These are phyloP conservation scores for Beauveria scarabaeidicola DNA, from an alignment of 2,329 filamentous ascomycete species.

Conservation along the genomic window DNA sequence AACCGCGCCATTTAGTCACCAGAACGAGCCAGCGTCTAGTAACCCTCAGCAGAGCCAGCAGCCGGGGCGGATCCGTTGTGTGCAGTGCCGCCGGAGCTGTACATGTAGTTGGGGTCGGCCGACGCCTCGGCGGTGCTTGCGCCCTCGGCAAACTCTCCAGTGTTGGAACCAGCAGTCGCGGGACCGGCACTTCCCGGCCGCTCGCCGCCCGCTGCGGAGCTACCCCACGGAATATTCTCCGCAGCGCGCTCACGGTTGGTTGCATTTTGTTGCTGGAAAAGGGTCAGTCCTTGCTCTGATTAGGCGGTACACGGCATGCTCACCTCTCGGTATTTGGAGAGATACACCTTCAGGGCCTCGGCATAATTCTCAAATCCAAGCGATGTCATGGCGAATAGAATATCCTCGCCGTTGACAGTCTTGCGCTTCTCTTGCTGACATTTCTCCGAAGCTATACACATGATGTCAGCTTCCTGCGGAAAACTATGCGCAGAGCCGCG, in stretches of 20 bases:
- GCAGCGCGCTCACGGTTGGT: conserved; percentile 31
- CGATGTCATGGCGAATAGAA: conserved; percentile 97
- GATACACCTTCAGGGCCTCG: conserved; percentile 94
- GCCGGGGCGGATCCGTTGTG: conserved; percentile 44
- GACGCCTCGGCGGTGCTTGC: conserved; percentile 17
- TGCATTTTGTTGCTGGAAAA: conserved; percentile 32
- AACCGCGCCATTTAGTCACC: not conserved
- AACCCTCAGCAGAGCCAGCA: conserved; percentile 38
- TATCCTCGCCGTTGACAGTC: conserved; percentile 98
- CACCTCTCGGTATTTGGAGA: conserved; percentile 96
- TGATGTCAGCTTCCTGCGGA: conserved; percentile 8
- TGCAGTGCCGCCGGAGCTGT: conserved; percentile 43
- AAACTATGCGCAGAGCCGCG: conserved; percentile 1
- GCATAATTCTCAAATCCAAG: conserved; percentile 98
- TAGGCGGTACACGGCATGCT: conserved; percentile 27
- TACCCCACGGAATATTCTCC: conserved; percentile 25
- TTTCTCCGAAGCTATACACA: conserved; percentile 77
- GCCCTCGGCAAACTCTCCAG: conserved; percentile 35
- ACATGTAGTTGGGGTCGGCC: conserved; percentile 40
- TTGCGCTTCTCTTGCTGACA: conserved; percentile 99
- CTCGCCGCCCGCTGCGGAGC: conserved; percentile 24
- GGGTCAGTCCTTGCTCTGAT: not conserved
- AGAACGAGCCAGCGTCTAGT: conserved; percentile 27
- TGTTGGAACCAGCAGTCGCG: conserved; percentile 19
- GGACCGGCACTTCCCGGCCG: conserved; percentile 21